Conservation (phyloP, 192 early-diverging fungal genomes). For the Backusella sp. region DNA sequence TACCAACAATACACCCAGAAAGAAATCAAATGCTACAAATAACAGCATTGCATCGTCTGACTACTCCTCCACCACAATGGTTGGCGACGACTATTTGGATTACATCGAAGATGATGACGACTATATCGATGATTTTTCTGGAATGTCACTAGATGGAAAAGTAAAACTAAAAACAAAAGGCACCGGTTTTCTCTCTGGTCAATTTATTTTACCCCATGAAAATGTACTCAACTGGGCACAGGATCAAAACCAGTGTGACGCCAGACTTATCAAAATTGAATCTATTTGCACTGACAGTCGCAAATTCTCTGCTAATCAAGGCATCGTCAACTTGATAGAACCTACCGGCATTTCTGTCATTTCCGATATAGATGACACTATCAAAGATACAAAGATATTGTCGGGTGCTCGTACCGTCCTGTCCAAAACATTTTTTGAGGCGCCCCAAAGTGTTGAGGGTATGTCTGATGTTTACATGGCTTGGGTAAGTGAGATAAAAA, state of each 20-base stretch:
- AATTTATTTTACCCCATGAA: not conserved
- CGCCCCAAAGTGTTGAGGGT: conserved; percentile 39
- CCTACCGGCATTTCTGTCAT: not conserved
- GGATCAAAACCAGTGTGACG: conserved; percentile 13
- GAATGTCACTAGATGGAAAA: not conserved
- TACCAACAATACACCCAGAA: not conserved
- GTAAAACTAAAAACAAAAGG: not conserved
- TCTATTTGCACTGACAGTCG: not conserved
- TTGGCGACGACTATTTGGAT: not conserved
- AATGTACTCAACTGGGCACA: conserved; percentile 5
- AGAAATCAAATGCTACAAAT: conserved; percentile 6
- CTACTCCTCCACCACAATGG: not conserved
- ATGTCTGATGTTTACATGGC: too few relatives aligned
- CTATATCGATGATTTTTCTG: not conserved
- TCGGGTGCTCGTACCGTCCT: conserved; percentile 63
- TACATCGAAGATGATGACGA: not conserved
- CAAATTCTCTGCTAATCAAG: not conserved
- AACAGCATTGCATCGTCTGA: not conserved
- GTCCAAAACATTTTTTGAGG: conserved; percentile 61
- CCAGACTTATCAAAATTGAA: not conserved
- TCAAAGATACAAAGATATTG: conserved; percentile 78
- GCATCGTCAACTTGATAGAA: not conserved
- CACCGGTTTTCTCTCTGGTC: not conserved
- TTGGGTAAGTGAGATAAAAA: too few relatives aligned
- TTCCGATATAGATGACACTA: conserved; percentile 27